These are phyloP conservation scores for Xylaria sp. DNA, from an alignment of 2,329 filamentous ascomycete species.

Conservation along the genomic window DNA sequence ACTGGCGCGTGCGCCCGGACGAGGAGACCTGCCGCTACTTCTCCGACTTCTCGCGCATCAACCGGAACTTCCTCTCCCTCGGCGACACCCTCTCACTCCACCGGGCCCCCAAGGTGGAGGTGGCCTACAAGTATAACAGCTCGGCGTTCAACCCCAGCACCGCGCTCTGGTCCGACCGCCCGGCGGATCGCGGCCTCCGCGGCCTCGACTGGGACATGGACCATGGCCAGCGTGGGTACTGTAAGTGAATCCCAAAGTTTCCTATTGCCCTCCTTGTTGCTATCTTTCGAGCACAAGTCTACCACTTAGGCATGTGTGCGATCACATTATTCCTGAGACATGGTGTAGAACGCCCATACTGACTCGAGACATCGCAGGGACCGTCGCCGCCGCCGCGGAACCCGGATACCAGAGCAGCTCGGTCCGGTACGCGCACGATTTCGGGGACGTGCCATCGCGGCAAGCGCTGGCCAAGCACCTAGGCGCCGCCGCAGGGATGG, in stretches of 20 bases:
- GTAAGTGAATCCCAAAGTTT: no score
- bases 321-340: no score
- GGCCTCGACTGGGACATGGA: slow-evolving; percentile 42
- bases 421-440: slow-evolving; percentile 17
- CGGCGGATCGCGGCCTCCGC: slow-evolving; percentile 39
- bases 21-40: slow-evolving; percentile 39
- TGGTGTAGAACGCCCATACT: no score
- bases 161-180: slow-evolving; percentile 1
- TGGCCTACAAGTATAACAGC: slow-evolving; percentile 42
- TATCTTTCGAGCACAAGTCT: no score
- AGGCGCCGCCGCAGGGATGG: neutral
- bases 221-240: slow-evolving; percentile 27
- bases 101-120: slow-evolving; percentile 43
- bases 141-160: neutral
- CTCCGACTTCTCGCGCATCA: slow-evolving; percentile 37
- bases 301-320: no score
- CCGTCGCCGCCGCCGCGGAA: slow-evolving; percentile 39
- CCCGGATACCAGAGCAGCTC: slow-evolving; percentile 28
- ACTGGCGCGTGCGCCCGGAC: slow-evolving; percentile 39
- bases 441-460: neutral
- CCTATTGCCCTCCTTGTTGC: no score
- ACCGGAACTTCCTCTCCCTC: slow-evolving; percentile 32
- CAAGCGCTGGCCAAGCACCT: neutral
- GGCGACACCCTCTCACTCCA: slow-evolving; percentile 33
- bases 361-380: no score